Base-by-base conservation (phyloP, 345 rosid genomes). In the Heritiera littoralis region DNA sequence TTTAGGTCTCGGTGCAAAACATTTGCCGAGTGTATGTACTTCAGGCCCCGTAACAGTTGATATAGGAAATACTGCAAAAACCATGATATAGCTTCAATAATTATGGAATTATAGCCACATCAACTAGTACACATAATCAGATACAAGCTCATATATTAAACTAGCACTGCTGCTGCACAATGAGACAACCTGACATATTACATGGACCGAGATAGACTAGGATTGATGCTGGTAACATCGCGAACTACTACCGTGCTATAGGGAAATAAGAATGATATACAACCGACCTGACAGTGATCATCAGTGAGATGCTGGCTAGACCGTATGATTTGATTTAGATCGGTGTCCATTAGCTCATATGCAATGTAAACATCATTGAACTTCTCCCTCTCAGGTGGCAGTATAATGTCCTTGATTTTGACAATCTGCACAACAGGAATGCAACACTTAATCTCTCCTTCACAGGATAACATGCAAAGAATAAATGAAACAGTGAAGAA, bases 341-440 rank as follows among this genome's bases (percentile, higher is more conserved):
- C 98, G 9, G 99, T 94, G 75, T 94, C 99, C 99, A 96, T 89
- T 78, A 94, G 83, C 68, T 96, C 98, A 73, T 81, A 94, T 12
- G 91, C 99, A 23, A 92, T 90, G 71, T 94, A 96, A 60, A 96
- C 98, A 82, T 96, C 98, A 70, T 91, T 89, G 84, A 96, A 96
- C 72, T 77, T 86, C 40, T 90, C 92, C 80, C 73, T 90, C 82
- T 85, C 87, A 11, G 89, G 94, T 49, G 98, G 98, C 52, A 79
- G 81, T 48, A 94, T 92, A 61, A 96, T 88, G 86, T 96, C 98
- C 85, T 89, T 96, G 80, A 96, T 88, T 81, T 92, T 92, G 84
- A 96, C 71, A 72, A 96, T 65, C 99, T 94, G 87, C 45, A 70
- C 45, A 60, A 56, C 5, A 75, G 38, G 13, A 71, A 20, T 4